Conservation (phyloP, 192 early-diverging fungal genomes). For the Coemansia sp. region DNA sequence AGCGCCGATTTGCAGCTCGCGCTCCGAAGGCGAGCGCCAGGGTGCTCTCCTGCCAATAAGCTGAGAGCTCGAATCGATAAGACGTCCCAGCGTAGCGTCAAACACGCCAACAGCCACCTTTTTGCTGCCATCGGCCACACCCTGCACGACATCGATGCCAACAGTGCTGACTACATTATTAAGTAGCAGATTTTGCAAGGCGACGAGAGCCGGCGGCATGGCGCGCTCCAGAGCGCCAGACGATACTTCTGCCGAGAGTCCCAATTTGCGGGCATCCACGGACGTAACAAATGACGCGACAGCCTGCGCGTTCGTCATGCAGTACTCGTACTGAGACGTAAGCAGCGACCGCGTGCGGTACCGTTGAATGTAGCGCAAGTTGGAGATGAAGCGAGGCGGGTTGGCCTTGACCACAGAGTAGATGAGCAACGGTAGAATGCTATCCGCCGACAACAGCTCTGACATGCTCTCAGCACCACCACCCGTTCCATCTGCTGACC, state of each 20-base stretch:
- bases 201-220: conserved; percentile 18
- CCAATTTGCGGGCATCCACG: conserved; percentile 38
- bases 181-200: conserved; percentile 29
- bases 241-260: conserved; percentile 27
- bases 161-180: conserved; percentile 38
- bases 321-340: conserved; percentile 47
- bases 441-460: conserved; percentile 53
- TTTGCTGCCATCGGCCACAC: conserved; percentile 47
- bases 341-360: conserved; percentile 44
- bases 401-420: conserved; percentile 66
- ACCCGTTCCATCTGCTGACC: not conserved
- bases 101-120: conserved; percentile 52
- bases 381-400: conserved; percentile 67
- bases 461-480: not conserved
- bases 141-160: conserved; percentile 49
- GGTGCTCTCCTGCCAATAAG: conserved; percentile 15
- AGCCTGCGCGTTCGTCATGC: conserved; percentile 46
- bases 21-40: conserved; percentile 26
- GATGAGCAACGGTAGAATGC: conserved; percentile 66
- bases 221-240: conserved; percentile 24
- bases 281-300: conserved; percentile 42
- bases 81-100: conserved; percentile 40
- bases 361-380: conserved; percentile 56
- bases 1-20: conserved; percentile 18
- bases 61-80: conserved; percentile 36